Evolutionary conservation across 2,329 filamentous ascomycete species (phyloP).

Genomic region (Aspergillus floridensis): DNA sequence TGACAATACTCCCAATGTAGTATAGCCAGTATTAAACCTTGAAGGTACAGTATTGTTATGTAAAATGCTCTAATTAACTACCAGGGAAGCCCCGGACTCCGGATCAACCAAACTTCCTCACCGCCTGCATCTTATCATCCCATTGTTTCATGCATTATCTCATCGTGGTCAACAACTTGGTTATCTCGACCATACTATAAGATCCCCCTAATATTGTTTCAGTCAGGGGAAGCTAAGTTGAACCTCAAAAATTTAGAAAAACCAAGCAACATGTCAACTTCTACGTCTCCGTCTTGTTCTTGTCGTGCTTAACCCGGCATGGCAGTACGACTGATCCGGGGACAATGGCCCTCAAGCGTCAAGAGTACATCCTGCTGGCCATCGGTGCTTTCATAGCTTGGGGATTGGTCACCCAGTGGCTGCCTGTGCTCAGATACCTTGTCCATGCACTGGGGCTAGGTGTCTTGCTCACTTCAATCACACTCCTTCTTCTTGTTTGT

Average conservation of each 20-base stretch:
- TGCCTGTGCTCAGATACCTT: conserved; percentile 77
- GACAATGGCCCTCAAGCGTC: conserved; percentile 49
- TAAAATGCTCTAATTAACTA: neutral
- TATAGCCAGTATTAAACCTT: neutral
- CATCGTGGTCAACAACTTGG: neutral
- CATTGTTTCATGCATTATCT: neutral
- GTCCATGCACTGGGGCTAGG: conserved; percentile 81
- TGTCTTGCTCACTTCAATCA: conserved; percentile 52
- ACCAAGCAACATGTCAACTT: neutral
- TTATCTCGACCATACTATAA: neutral
- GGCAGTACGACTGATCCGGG: conserved; percentile 20
- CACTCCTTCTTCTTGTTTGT: conserved; percentile 59
- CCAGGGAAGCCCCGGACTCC: neutral
- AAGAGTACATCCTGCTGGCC: conserved; percentile 44
- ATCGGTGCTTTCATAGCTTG: conserved; percentile 67
- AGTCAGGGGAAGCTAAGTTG: neutral
- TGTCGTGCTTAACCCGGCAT: neutral
- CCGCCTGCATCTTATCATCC: conserved; percentile 6
- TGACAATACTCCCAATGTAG: neutral
- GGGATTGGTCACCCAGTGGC: conserved; percentile 80
- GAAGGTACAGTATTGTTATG: neutral
- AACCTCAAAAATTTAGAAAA: neutral
- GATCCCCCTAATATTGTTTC: neutral
- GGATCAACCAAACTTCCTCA: conserved; percentile 2
- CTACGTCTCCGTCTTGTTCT: neutral